Percentiles rank a stretch among this genome's conserved stretches.
phyloP scores from a whole-genome alignment of 495 filamentous ascomycete genomes.

The Lasiosphaeris hirsuta region DNA sequence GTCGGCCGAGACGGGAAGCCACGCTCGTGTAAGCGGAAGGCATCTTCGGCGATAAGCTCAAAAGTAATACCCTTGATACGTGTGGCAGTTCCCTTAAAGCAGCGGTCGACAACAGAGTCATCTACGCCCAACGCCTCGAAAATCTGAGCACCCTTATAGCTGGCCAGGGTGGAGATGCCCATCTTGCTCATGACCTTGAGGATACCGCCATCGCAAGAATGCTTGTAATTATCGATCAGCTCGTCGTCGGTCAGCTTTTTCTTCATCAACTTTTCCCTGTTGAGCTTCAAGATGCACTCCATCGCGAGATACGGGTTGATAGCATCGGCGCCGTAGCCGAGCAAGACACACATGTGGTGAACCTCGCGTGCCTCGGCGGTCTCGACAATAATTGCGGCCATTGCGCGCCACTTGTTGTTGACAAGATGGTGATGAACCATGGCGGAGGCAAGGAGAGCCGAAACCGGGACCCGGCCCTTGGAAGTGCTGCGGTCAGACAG shows the following conservation, averaged over 20 bases:
- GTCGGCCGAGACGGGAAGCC: slow-evolving; percentile 86
- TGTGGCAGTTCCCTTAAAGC: slow-evolving; percentile 93
- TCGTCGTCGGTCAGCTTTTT: slow-evolving; percentile 81
- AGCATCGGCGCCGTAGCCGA: slow-evolving; percentile 94
- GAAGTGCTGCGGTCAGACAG: slow-evolving; percentile 89
- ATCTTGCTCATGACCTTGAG: slow-evolving; percentile 99
- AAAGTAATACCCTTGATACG: slow-evolving; percentile 96
- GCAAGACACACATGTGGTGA: slow-evolving; percentile 96
- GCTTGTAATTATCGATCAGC: slow-evolving; percentile 95
- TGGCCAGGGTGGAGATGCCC: slow-evolving; percentile 97
- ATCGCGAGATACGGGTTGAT: slow-evolving; percentile 97
- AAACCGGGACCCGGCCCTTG: slow-evolving; percentile 80
- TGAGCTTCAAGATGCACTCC: slow-evolving; percentile 98
- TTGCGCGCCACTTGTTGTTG: slow-evolving; percentile 91
- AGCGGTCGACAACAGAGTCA: slow-evolving; percentile 91
- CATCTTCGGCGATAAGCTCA: slow-evolving; percentile 92
- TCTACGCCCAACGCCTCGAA: slow-evolving; percentile 99
- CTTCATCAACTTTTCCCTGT: slow-evolving; percentile 89
- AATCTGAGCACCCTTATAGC: slow-evolving; percentile 99
- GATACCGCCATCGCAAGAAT: slow-evolving; percentile 96
- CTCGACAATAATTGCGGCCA: slow-evolving; percentile 85
- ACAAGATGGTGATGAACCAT: slow-evolving; percentile 98
- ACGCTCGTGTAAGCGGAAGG: slow-evolving; percentile 94
- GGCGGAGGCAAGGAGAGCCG: slow-evolving; percentile 83
- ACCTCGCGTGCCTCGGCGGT: slow-evolving; percentile 97